Evolutionary conservation across 768 basidiomycete species (phyloP), one percentile per base, ranked within the genome.

Genomic region (Leucocoprinus birnbaumii): DNA sequence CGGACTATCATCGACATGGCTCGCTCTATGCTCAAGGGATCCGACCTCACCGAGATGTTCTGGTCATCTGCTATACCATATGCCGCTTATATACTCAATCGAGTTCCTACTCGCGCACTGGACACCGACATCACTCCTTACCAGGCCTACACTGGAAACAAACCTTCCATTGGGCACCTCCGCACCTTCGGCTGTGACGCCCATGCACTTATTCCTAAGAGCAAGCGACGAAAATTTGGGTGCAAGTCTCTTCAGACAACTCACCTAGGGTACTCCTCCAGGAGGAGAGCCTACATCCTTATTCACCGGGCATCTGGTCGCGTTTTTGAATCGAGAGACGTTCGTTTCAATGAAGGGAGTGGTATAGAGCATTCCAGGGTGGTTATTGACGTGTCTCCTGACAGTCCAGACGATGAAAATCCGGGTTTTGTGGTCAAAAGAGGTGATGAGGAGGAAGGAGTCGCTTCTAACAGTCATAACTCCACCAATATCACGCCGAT

Each of bases 61-160:
- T 69, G 69, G 68, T 48, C 55, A 2, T 48, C 68, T 31, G 62
- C 65, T 8, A 59, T 65, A 44, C 0, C 22, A 1, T 62, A 61
- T 18, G 61, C 63, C 2, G 58, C 59, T 4, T 67, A 59, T 44
- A 52, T 67, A 24, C 62, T 58, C 22, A 56, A 60, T 16, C 48
- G 60, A 2, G 53, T 62, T 3, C 62, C 67, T 3, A 58, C 62
- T 1, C 40, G 58, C 2, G 61, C 60, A 8, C 52, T 64, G 8
- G 50, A 55, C 0, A 62, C 62, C 2, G 56, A 44, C 14, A 42
- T 42, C 41, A 42, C n/a, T 8, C n/a, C n/a, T n/a, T 19, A 42
- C n/a, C 41, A 42, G 41, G 41, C 60, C 60, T 0, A 68, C 68
- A 1, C 58, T 41, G 53, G 57, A 8, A 22, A 43, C 10, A 47